Conservation (phyloP, 2,329 filamentous ascomycete genomes). For the Claviceps humidiphila region DNA sequence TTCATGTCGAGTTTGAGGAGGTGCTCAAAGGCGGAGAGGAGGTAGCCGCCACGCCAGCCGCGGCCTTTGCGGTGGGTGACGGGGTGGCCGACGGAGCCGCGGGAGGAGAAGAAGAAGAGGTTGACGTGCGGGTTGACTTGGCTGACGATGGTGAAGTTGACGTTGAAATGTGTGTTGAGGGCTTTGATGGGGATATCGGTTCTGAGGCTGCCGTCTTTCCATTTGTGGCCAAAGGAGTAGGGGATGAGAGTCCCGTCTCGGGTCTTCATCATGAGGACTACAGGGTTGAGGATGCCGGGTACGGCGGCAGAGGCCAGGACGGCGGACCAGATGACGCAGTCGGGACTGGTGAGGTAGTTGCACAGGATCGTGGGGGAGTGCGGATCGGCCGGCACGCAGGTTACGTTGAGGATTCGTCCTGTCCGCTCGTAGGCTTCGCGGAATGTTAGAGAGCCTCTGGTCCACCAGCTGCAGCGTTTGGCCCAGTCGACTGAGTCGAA, state of each 20-base stretch:
- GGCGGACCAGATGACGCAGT: conserved; percentile 97
- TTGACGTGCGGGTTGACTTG: conserved; percentile 97
- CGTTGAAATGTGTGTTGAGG: conserved; percentile 93
- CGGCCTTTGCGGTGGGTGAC: conserved; percentile 88
- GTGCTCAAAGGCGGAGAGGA: conserved; percentile 84
- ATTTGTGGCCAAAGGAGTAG: conserved; percentile 96
- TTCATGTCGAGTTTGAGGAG: conserved; percentile 93
- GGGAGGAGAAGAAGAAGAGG: conserved; percentile 94
- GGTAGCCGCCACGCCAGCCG: conserved; percentile 90
- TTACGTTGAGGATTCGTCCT: conserved; percentile 87
- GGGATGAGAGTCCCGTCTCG: conserved; percentile 64
- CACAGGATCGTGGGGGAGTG: conserved; percentile 84
- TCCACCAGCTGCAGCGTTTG: conserved; percentile 74
- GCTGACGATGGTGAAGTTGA: conserved; percentile 85
- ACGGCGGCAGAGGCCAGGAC: conserved; percentile 91
- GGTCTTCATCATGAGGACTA: conserved; percentile 84
- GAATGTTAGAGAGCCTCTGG: conserved; percentile 82
- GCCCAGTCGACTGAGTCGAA: conserved; percentile 96
- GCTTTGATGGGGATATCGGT: conserved; percentile 94
- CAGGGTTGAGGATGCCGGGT: conserved; percentile 87
- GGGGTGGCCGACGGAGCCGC: conserved; percentile 80
- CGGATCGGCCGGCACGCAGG: conserved; percentile 89
- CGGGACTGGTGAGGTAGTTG: conserved; percentile 88
- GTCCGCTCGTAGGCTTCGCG: conserved; percentile 88
- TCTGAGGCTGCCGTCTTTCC: conserved; percentile 90